Percentiles rank a stretch among this genome's conserved stretches.
phyloP scores from a whole-genome alignment of 345 rosid species.

The Eucalyptus albens region DNA sequence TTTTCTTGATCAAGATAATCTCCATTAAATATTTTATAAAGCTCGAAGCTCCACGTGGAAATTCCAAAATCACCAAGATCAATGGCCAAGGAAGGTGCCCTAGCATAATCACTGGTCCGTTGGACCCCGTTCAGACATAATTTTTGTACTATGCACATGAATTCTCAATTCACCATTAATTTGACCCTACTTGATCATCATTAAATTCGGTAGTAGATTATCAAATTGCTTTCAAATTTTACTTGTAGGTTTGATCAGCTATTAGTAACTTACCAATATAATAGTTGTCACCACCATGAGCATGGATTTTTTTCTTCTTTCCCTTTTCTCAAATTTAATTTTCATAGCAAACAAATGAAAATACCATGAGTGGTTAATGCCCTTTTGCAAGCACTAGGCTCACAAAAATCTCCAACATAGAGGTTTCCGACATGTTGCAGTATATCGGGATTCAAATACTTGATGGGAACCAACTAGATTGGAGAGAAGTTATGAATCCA shows the following conservation, averaged over 20 bases:
- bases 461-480: accelerated
- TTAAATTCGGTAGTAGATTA: neutral
- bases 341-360: neutral
- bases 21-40: too few relatives aligned
- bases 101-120: neutral
- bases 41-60: accelerated
- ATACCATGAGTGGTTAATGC: accelerated
- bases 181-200: neutral
- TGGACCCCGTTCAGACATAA: neutral
- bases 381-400: neutral
- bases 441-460: accelerated
- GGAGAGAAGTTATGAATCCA: accelerated
- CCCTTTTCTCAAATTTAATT: neutral
- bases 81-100: accelerated
- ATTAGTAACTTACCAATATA: neutral
- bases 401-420: neutral
- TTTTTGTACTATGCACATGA: accelerated
- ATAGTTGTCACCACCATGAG: neutral
- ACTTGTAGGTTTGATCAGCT: neutral
- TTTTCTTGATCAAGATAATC: too few relatives aligned
- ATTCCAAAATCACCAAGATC: neutral
- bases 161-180: neutral
- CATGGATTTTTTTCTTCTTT: neutral
- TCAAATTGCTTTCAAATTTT: neutral
- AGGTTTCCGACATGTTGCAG: accelerated